A percentile compares a stretch with the other conserved stretches of the same genome.
Conservation (phyloP, 2,329 filamentous ascomycete genomes). For the Mycosphaerella sp. region DNA sequence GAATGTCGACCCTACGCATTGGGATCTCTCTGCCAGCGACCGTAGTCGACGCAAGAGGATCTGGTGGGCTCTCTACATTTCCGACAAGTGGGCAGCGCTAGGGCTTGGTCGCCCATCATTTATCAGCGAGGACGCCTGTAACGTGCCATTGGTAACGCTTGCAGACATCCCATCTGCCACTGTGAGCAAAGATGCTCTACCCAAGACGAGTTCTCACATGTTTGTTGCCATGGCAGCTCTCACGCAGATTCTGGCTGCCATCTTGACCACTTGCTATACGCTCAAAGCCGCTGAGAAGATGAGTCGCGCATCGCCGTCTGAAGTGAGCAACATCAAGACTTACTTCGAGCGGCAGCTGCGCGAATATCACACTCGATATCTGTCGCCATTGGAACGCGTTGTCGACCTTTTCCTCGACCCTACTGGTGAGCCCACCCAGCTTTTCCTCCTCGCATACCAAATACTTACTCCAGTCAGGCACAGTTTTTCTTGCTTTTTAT, state of each 20-base stretch:
- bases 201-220: slow-evolving; percentile 17
- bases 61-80: slow-evolving; percentile 23
- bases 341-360: slow-evolving; percentile 21
- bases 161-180: slow-evolving; percentile 18
- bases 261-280: slow-evolving; percentile 22
- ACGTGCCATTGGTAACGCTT: slow-evolving; percentile 13
- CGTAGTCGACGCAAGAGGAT: slow-evolving; percentile 20
- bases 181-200: slow-evolving; percentile 16
- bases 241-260: slow-evolving; percentile 19
- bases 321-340: slow-evolving; percentile 8
- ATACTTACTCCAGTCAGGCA: slow-evolving; percentile 8
- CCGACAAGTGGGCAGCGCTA: slow-evolving; percentile 22
- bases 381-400: slow-evolving; percentile 11
- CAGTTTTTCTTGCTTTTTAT: slow-evolving; percentile 19
- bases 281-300: slow-evolving; percentile 16
- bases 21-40: slow-evolving; percentile 17
- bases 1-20: slow-evolving; percentile 21
- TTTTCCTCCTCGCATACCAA: background rate
- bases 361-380: slow-evolving; percentile 15
- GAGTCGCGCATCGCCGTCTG: slow-evolving; percentile 7
- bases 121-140: slow-evolving; percentile 20
- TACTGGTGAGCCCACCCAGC: slow-evolving; percentile 11
- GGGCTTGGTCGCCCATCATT: slow-evolving; percentile 21
- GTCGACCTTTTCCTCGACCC: slow-evolving; percentile 20
- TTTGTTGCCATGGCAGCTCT: slow-evolving; percentile 24